phyloP scores from a whole-genome alignment of 2,329 filamentous ascomycete genomes.

The Dryadomyces sulphureus region DNA sequence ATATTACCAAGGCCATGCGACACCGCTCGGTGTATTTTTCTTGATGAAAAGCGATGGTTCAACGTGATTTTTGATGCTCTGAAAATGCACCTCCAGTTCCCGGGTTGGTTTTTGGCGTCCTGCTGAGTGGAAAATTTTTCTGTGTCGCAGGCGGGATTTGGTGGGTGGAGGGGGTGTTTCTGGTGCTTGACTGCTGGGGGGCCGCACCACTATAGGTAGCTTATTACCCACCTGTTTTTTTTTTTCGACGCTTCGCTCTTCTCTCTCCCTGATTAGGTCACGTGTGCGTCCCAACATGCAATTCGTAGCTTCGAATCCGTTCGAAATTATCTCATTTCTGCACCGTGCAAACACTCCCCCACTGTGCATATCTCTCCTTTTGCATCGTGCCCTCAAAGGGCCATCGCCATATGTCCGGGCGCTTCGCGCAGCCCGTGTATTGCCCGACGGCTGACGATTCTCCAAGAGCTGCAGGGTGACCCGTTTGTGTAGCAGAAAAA shows the following conservation, averaged over 20 bases:
- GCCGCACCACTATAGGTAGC: not conserved
- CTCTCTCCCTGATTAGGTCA: too few relatives aligned
- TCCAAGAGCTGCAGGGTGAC: too few relatives aligned
- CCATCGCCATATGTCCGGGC: too few relatives aligned
- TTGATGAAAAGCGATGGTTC: slow-evolving; percentile 36
- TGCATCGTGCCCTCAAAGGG: not conserved
- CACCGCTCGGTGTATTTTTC: slow-evolving; percentile 34
- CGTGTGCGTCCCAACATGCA: not conserved
- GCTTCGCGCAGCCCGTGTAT: too few relatives aligned
- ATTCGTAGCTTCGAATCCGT: not conserved
- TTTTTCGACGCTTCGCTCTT: not conserved
- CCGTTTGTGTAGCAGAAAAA: too few relatives aligned
- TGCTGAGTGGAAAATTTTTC: slow-evolving; percentile 2
- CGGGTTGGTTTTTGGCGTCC: slow-evolving; percentile 1
- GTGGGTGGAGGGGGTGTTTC: slow-evolving; percentile 2
- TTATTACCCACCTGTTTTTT: not conserved
- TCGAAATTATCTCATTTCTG: not conserved
- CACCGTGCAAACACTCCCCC: not conserved
- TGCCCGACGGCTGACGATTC: too few relatives aligned
- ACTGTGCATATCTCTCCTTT: not conserved
- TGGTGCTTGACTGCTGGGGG: not conserved
- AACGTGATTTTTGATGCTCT: slow-evolving; percentile 38
- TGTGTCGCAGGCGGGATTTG: slow-evolving; percentile 2
- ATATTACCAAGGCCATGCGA: slow-evolving; percentile 44
- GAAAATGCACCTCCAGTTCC: not conserved